Evolutionary conservation across 768 basidiomycete species (phyloP).

Genomic region (Panaeolus papilionaceus): DNA sequence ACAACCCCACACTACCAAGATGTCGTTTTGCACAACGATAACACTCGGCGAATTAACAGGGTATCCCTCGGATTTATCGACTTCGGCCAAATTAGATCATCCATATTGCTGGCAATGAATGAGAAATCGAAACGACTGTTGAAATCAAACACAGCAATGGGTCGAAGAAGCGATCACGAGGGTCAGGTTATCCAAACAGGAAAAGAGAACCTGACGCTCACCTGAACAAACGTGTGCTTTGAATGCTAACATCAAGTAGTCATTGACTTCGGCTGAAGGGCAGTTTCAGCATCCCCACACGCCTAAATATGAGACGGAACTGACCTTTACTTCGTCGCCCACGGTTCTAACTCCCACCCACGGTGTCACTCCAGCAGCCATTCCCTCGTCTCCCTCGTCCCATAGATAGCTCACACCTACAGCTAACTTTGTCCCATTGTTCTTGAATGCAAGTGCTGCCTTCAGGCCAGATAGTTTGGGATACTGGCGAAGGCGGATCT

Average conservation of each 20-base stretch:
- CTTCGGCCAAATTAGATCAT: neutral
- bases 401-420: constrained; percentile 88
- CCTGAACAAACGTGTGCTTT: too few relatives aligned
- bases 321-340: constrained; percentile 76
- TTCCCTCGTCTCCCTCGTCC: constrained; percentile 83
- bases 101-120: neutral
- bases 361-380: constrained; percentile 61
- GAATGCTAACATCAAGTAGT: neutral
- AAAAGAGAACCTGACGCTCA: too few relatives aligned
- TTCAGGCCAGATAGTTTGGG: constrained; percentile 79
- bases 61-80: neutral
- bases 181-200: too few relatives aligned
- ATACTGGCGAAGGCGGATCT: constrained; percentile 93
- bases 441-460: constrained; percentile 83
- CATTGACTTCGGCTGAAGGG: neutral
- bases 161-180: too few relatives aligned
- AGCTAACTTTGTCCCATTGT: constrained; percentile 81
- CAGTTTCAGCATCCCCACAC: neutral
- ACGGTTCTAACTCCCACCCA: constrained; percentile 65
- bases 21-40: too few relatives aligned
- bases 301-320: neutral
- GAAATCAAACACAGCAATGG: too few relatives aligned
- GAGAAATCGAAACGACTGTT: neutral
- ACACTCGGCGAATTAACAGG: neutral
- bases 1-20: neutral